These are phyloP conservation scores for Trichocladium uniseriatum DNA, from an alignment of 495 filamentous ascomycete genomes.

Conservation along the genomic window DNA sequence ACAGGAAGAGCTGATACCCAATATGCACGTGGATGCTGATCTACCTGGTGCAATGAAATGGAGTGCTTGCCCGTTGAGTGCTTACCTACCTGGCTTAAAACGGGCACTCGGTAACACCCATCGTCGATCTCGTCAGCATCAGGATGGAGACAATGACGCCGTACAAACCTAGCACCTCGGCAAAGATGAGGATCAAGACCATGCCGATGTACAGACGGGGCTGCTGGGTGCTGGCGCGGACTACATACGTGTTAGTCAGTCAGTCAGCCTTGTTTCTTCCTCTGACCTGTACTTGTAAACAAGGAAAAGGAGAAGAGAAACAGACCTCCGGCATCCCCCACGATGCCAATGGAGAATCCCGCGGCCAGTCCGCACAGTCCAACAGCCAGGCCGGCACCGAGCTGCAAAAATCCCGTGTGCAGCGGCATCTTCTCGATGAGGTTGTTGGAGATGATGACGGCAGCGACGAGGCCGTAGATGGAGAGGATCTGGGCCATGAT, in stretches of 20 bases:
- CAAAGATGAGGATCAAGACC: conserved; percentile 91
- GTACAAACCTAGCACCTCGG: conserved; percentile 73
- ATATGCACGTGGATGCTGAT: neutral
- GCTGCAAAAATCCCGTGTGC: conserved; percentile 38
- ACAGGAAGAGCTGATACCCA: conserved; percentile 2
- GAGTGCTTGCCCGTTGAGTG: too few species aligned
- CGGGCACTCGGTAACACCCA: conserved; percentile 27
- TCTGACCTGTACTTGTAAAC: neutral
- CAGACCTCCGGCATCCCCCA: conserved; percentile 68
- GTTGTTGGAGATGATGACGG: conserved; percentile 38
- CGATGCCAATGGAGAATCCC: conserved; percentile 87
- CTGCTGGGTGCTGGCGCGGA: conserved; percentile 80
- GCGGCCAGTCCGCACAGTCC: conserved; percentile 57
- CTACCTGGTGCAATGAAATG: too few species aligned
- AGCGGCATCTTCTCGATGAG: conserved; percentile 39
- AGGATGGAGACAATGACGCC: conserved; percentile 36
- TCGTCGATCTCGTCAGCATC: conserved; percentile 31
- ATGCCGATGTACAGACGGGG: conserved; percentile 85
- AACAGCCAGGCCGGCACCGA: conserved; percentile 39
- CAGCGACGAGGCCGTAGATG: conserved; percentile 44
- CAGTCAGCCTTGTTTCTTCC: too few species aligned
- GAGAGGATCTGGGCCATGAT: conserved; percentile 74
- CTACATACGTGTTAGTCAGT: conserved; percentile 27
- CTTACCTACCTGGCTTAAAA: too few species aligned
- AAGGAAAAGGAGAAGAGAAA: neutral